Conservation (phyloP, 768 basidiomycete species). For the Trametes punicea region DNA sequence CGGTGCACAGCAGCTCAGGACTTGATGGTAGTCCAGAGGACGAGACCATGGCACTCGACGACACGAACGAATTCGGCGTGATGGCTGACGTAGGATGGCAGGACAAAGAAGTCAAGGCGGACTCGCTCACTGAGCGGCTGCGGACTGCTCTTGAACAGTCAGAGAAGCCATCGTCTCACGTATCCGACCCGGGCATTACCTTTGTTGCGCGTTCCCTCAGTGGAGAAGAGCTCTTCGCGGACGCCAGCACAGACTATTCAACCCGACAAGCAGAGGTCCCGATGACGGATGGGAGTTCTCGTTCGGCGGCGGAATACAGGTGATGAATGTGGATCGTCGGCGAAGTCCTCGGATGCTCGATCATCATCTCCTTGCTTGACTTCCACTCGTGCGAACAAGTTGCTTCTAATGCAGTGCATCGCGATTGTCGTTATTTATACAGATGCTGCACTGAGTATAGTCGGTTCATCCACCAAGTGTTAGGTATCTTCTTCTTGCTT, state of each 20-base stretch:
- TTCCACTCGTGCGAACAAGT: no score
- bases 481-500: no score
- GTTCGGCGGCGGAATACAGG: background rate
- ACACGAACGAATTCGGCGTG: background rate
- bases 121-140: conserved; percentile 12
- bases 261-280: background rate
- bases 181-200: conserved; percentile 3
- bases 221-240: conserved; percentile 13
- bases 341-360: no score
- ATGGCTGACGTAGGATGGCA: conserved; percentile 10
- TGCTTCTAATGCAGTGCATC: no score
- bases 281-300: background rate
- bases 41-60: background rate
- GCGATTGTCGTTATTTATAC: no score
- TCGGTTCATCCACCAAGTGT: no score
- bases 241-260: background rate
- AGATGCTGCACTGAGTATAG: no score
- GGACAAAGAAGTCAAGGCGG: conserved; percentile 5
- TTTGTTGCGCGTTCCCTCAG: conserved; percentile 17
- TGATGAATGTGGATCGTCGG: background rate
- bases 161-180: conserved; percentile 12
- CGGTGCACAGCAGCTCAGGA: no score
- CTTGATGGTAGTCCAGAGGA: background rate
- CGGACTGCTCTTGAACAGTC: conserved; percentile 13
- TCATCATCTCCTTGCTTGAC: no score